Percentiles rank a stretch among this genome's conserved stretches.
These are phyloP conservation scores for Prosopis cineraria DNA, from an alignment of 306 rosid genomes.

Conservation along the genomic window DNA sequence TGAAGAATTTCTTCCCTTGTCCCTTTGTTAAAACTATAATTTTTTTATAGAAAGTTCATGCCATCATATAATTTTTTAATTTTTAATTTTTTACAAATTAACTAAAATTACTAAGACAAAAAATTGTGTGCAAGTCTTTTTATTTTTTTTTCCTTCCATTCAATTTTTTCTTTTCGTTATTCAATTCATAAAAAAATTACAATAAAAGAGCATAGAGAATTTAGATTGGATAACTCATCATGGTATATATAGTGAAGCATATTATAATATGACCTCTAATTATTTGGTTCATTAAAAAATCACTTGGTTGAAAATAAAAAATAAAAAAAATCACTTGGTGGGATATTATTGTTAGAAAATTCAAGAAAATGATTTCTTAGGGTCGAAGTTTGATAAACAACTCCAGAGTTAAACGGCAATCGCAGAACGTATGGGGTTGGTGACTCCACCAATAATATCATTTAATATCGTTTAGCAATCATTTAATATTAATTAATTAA, in stretches of 20 bases:
- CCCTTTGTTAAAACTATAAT: slow-evolving; percentile 19
- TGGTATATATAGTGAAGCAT: slow-evolving; percentile 11
- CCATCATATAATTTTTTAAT: not conserved
- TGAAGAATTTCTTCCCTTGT: slow-evolving; percentile 3
- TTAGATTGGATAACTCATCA: not conserved
- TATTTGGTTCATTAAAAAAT: slow-evolving; percentile 31
- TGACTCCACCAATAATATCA: slow-evolving; percentile 35
- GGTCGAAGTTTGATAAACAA: slow-evolving; percentile 77
- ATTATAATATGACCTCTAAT: slow-evolving; percentile 1
- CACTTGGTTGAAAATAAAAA: slow-evolving; percentile 15
- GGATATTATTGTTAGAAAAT: slow-evolving; percentile 24
- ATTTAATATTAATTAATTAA: not conserved
- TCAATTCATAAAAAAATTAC: not conserved
- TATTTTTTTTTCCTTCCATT: not conserved
- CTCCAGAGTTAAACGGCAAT: slow-evolving; percentile 30
- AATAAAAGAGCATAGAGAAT: not conserved
- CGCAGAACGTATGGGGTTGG: slow-evolving; percentile 24
- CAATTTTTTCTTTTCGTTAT: not conserved
- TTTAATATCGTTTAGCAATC: not conserved
- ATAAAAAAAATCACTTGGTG: slow-evolving; percentile 7
- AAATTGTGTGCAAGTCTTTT: not conserved
- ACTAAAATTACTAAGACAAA: not conserved
- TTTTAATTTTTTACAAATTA: not conserved
- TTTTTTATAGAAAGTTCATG: not conserved
- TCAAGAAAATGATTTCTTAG: slow-evolving; percentile 32